Evolutionary conservation across 345 rosid genomes (phyloP), one percentile per base, ranked within the genome.

Genomic region (Eucalyptus marginata): DNA sequence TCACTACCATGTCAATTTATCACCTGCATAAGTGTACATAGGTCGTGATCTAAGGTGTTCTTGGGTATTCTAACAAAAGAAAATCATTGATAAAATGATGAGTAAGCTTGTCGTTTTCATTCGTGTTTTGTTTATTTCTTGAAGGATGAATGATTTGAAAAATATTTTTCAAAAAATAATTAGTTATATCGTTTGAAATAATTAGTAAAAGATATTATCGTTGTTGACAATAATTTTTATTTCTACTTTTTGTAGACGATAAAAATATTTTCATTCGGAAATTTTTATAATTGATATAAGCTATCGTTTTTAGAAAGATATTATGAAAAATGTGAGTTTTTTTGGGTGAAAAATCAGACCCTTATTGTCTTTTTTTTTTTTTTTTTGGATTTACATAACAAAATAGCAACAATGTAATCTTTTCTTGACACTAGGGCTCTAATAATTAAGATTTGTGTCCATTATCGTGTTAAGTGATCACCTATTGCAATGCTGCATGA

Each of bases 121-220:
- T 15, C 0, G 0, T 66, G 79, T 31, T 66, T n/a, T 5, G 0
- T 16, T n/a, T 64, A 31, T 4, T 33, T 68, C 6, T 4, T 2
- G 2, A 18, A 68, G 0, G 1, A 33, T 68, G 24, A 68, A 68
- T 18, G 7, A 68, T 17, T 68, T 33, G 2, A 7, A 68, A 17
- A 33, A 17, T 10, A 3, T 17, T 33, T 68, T 68, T 0, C 0
- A 9, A 8, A 33, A 68, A 33, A 3, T 68, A 6, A 17, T 68
- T 68, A 20, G 25, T 68, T 33, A 5, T 68, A 9, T 68, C 2
- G 0, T 10, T 68, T 68, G 44, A 3, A 68, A 9, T 17, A 68
- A 8, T 17, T 33, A 64, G n/a, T 29, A 13, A 13, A 62, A 27
- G 14, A 62, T 27, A 27, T 27, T 27, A 13, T 15, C 7, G 5